These are phyloP conservation scores for Catunica adiposa DNA, from an alignment of 2,329 filamentous ascomycete genomes.

Conservation along the genomic window DNA sequence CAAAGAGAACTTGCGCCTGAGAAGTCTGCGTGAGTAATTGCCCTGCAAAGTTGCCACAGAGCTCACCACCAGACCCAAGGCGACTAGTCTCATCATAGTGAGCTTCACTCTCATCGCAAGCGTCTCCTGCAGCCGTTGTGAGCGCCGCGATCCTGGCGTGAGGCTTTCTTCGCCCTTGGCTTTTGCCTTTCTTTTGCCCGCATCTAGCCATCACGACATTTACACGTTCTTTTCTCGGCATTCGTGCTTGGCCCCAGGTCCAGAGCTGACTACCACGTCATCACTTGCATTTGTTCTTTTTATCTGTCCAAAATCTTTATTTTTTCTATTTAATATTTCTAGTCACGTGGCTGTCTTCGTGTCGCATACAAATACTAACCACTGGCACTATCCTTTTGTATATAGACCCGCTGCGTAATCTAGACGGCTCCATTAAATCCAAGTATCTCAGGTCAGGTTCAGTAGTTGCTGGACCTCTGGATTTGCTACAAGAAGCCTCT, in stretches of 20 bases:
- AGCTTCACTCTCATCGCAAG: too few relatives aligned
- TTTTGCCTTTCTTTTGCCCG: background rate
- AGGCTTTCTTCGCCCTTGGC: too few relatives aligned
- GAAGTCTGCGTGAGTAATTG: too few relatives aligned
- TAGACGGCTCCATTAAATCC: conserved; percentile 12
- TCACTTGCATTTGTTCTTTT: background rate
- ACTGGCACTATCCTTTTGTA: background rate
- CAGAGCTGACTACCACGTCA: background rate
- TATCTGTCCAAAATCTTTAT: background rate
- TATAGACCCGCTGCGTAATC: conserved; percentile 13
- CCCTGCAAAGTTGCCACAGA: too few relatives aligned
- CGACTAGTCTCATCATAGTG: too few relatives aligned
- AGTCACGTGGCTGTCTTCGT: too few relatives aligned
- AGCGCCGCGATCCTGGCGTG: too few relatives aligned
- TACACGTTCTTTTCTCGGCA: background rate
- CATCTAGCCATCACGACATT: background rate
- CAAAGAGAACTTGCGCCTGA: too few relatives aligned
- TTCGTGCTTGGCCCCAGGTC: background rate
- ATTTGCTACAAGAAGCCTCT: background rate
- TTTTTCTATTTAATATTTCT: too few relatives aligned
- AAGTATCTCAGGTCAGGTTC: conserved; percentile 10
- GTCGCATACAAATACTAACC: conserved; percentile 3
- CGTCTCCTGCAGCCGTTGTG: too few relatives aligned
- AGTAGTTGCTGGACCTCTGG: background rate
- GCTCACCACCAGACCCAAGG: too few relatives aligned